Conservation (phyloP, 1,139 yeast species). For the Magnusiomyces ingens region DNA sequence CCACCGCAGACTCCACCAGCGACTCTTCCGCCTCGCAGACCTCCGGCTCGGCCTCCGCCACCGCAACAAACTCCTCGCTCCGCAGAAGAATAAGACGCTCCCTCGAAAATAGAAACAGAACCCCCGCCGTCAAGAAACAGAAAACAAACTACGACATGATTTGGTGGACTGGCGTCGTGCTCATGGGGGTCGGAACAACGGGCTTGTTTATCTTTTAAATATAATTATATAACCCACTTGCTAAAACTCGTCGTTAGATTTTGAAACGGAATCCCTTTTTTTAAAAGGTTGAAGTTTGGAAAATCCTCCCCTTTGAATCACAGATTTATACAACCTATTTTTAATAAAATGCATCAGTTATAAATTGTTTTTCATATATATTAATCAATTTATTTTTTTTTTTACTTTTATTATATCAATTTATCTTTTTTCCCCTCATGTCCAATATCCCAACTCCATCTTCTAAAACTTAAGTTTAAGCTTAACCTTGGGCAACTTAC, state of each 20-base stretch:
- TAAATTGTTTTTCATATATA: too few species aligned
- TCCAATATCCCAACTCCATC: too few species aligned
- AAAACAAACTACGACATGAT: constrained; percentile 43
- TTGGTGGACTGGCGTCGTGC: constrained; percentile 43
- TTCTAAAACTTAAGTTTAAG: constrained; percentile 1
- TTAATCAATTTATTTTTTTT: too few species aligned
- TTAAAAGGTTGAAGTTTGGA: too few species aligned
- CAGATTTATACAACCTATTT: too few species aligned
- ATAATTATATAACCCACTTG: too few species aligned
- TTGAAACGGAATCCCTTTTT: too few species aligned
- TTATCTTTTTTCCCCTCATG: too few species aligned
- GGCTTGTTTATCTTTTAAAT: constrained; percentile 30
- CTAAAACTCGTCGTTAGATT: too few species aligned
- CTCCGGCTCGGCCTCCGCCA: constrained; percentile 11
- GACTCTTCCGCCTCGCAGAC: constrained; percentile 9
- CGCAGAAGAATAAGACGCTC: constrained; percentile 54
- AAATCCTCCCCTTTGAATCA: too few species aligned
- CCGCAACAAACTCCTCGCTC: constrained; percentile 27
- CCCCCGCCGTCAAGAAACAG: constrained; percentile 56
- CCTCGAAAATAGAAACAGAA: constrained; percentile 71
- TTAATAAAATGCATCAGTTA: too few species aligned
- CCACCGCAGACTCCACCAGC: constrained; percentile 47
- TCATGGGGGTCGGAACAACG: constrained; percentile 39
- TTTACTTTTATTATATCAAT: too few species aligned
- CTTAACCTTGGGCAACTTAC: neutral